These are phyloP conservation scores for Achaetomiella virescens DNA, from an alignment of 495 filamentous ascomycete genomes.

Conservation along the genomic window DNA sequence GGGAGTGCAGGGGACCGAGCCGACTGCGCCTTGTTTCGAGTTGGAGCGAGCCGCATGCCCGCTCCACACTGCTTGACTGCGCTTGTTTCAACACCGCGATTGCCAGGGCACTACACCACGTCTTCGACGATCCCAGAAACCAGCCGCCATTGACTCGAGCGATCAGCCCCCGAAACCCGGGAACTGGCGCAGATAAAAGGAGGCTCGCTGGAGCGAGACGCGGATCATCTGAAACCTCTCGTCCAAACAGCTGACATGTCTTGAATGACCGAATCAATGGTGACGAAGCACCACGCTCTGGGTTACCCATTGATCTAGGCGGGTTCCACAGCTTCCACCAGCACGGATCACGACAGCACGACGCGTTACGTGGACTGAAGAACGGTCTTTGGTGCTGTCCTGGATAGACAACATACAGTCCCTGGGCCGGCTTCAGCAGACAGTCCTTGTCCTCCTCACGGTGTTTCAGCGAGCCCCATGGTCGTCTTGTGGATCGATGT, in stretches of 20 bases:
- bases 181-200: neutral
- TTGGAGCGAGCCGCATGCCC: constrained; percentile 7
- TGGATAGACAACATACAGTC: too few relatives aligned
- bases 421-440: neutral
- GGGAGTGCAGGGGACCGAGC: neutral
- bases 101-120: constrained; percentile 2
- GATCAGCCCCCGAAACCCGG: neutral
- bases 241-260: neutral
- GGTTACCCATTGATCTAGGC: neutral
- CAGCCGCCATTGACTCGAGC: neutral
- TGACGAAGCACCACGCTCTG: neutral
- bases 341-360: neutral
- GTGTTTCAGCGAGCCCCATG: constrained; percentile 1
- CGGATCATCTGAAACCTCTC: neutral
- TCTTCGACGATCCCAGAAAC: neutral
- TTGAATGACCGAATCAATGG: neutral
- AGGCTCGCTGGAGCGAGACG: neutral
- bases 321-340: constrained; percentile 10
- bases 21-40: constrained; percentile 4
- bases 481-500: neutral
- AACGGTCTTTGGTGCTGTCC: neutral
- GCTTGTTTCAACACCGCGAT: constrained; percentile 15
- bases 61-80: constrained; percentile 1
- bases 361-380: neutral
- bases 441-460: neutral